A percentile compares a stretch with the other conserved stretches of the same genome.
Evolutionary conservation across 2,329 filamentous ascomycete genomes (phyloP).

Genomic region (Coniochaeta prunicola): DNA sequence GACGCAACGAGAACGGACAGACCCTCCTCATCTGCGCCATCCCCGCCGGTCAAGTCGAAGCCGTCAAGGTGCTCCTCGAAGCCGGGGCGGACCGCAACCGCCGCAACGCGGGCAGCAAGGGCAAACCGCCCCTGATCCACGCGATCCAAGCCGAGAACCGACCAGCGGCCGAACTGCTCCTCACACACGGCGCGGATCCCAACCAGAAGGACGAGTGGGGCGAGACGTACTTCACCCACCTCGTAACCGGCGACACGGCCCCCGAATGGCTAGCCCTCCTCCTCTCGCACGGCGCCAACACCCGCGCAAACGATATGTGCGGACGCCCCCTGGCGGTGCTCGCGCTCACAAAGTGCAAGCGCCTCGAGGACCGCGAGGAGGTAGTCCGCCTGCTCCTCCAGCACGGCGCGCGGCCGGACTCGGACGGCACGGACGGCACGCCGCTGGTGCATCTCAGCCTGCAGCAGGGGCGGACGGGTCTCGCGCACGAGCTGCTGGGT

Average conservation of each 20-base stretch:
- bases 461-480: neutral
- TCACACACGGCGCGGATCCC: slow-evolving; percentile 22
- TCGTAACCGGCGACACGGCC: neutral
- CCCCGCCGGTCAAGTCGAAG: slow-evolving; percentile 19
- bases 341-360: neutral
- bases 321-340: neutral
- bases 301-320: neutral
- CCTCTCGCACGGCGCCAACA: neutral
- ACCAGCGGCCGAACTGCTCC: slow-evolving; percentile 8
- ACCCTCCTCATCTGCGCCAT: slow-evolving; percentile 27
- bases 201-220: slow-evolving; percentile 6
- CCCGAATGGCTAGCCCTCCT: neutral
- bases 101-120: neutral
- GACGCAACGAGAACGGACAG: slow-evolving; percentile 26
- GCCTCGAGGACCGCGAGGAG: neutral
- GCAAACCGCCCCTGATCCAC: neutral
- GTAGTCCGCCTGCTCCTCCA: slow-evolving; percentile 4
- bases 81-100: neutral
- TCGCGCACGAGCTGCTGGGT: slow-evolving; percentile 1
- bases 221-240: neutral
- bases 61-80: slow-evolving; percentile 10
- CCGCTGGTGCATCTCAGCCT: slow-evolving; percentile 4
- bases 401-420: slow-evolving; percentile 3
- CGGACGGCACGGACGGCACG: neutral
- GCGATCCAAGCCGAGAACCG: neutral